Percentiles rank a stretch among this genome's conserved stretches.
Evolutionary conservation across 352 stramenopile species (phyloP).

Genomic region (Phytophthora litchii): DNA sequence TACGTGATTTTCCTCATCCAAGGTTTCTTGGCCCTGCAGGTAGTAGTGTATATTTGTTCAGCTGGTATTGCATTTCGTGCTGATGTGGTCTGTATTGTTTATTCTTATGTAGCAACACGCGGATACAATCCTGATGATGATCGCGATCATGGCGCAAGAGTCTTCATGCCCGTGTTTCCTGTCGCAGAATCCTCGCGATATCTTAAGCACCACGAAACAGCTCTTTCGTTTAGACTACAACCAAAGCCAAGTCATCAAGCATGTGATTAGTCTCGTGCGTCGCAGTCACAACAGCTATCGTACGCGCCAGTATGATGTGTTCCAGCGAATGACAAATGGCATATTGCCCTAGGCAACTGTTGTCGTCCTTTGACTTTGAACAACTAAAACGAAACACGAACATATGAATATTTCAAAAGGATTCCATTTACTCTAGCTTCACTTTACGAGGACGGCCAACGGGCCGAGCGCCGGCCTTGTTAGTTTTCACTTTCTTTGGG

Average conservation of each 20-base stretch:
- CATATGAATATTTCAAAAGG: slow-evolving; percentile 24
- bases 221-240: slow-evolving; percentile 84
- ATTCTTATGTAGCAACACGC: slow-evolving; percentile 73
- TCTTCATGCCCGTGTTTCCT: slow-evolving; percentile 97
- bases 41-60: slow-evolving; percentile 27
- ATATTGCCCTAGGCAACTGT: slow-evolving; percentile 69
- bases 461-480: slow-evolving; percentile 11
- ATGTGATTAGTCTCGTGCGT: slow-evolving; percentile 89
- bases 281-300: slow-evolving; percentile 92
- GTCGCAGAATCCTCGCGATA: slow-evolving; percentile 73
- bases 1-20: slow-evolving; percentile 98
- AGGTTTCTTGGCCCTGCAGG: slow-evolving; percentile 96
- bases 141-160: slow-evolving; percentile 96
- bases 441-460: slow-evolving; percentile 41
- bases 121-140: slow-evolving; percentile 95
- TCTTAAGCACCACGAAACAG: slow-evolving; percentile 77
- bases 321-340: slow-evolving; percentile 93
- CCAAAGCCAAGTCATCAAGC: slow-evolving; percentile 89
- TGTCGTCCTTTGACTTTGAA: slow-evolving; percentile 10
- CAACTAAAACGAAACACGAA: slow-evolving; percentile 21
- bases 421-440: slow-evolving; percentile 30
- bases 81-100: slow-evolving; percentile 24
- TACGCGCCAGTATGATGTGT: slow-evolving; percentile 91
- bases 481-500: slow-evolving; percentile 26
- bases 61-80: slow-evolving; percentile 6